These are phyloP conservation scores for Dendrobium chrysotoxum DNA, from an alignment of 106 monocot species.

Conservation along the genomic window DNA sequence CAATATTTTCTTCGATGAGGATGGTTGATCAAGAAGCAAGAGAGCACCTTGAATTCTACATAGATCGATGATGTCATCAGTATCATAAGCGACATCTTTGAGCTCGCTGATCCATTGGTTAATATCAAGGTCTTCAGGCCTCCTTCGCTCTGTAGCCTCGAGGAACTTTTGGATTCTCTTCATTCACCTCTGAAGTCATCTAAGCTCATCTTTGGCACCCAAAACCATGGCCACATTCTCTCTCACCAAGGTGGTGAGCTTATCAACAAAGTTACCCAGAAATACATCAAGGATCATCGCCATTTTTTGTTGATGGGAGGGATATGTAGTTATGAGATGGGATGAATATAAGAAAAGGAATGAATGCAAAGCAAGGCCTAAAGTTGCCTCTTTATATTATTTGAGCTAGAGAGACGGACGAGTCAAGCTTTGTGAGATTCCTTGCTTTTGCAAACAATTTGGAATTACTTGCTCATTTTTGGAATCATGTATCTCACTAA, in stretches of 20 bases:
- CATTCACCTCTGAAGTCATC: slow-evolving; percentile 1
- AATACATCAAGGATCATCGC: slow-evolving; percentile 4
- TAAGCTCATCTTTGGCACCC: slow-evolving; percentile 6
- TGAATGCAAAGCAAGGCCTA: background rate
- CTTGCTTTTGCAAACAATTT: too few relatives aligned
- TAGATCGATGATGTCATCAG: slow-evolving; percentile 9
- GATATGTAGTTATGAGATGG: too few relatives aligned
- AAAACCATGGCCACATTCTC: slow-evolving; percentile 10
- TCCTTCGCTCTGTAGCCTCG: background rate
- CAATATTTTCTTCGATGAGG: background rate
- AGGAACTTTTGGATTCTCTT: slow-evolving; percentile 3
- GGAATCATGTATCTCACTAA: too few relatives aligned
- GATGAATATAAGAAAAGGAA: background rate
- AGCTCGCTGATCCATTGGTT: slow-evolving; percentile 5
- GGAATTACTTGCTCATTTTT: too few relatives aligned
- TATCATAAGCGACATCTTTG: slow-evolving; percentile 8
- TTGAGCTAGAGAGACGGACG: too few relatives aligned
- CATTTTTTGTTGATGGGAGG: too few relatives aligned
- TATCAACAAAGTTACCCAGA: background rate
- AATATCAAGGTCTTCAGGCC: background rate
- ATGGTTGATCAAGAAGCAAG: background rate
- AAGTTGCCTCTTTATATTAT: too few relatives aligned
- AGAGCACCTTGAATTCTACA: slow-evolving; percentile 2
- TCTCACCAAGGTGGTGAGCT: background rate
- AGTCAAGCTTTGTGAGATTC: too few relatives aligned